These are phyloP conservation scores for Ceriops decandra DNA, from an alignment of 345 rosid genomes.

Conservation along the genomic window DNA sequence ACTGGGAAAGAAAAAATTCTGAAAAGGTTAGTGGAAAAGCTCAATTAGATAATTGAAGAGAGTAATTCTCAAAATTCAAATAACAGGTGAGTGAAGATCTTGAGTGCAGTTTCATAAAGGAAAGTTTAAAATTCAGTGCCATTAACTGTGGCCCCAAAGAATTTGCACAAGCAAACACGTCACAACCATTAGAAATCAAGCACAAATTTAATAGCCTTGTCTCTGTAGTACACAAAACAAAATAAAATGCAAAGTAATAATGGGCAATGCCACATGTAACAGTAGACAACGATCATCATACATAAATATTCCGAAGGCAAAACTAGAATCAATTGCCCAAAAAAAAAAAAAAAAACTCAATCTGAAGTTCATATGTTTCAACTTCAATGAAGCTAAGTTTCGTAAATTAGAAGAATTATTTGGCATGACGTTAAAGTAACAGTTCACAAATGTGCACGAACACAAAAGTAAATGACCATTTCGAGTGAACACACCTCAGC, in stretches of 20 bases:
- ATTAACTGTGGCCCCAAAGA: neutral
- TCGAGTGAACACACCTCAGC: constrained; percentile 56
- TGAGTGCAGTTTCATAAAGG: too few species aligned
- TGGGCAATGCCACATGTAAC: neutral
- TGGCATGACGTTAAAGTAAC: neutral
- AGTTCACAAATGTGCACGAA: neutral
- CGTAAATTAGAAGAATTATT: neutral
- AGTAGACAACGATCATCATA: too few species aligned
- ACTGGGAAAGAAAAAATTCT: neutral
- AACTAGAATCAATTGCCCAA: neutral
- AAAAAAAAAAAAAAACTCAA: neutral
- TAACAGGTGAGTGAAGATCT: too few species aligned
- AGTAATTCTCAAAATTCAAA: neutral
- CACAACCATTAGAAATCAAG: neutral
- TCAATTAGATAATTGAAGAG: neutral
- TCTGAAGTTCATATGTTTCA: neutral
- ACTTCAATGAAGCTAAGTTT: neutral
- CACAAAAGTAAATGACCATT: neutral
- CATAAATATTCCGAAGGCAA: neutral
- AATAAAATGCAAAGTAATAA: neutral
- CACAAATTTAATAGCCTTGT: neutral
- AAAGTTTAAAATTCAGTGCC: too few species aligned
- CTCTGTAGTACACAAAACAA: neutral
- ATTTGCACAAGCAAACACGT: neutral
- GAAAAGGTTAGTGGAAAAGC: neutral